These are phyloP conservation scores for Saccharomyces hybrid DNA, from an alignment of 1,139 yeast species.

Conservation along the genomic window DNA sequence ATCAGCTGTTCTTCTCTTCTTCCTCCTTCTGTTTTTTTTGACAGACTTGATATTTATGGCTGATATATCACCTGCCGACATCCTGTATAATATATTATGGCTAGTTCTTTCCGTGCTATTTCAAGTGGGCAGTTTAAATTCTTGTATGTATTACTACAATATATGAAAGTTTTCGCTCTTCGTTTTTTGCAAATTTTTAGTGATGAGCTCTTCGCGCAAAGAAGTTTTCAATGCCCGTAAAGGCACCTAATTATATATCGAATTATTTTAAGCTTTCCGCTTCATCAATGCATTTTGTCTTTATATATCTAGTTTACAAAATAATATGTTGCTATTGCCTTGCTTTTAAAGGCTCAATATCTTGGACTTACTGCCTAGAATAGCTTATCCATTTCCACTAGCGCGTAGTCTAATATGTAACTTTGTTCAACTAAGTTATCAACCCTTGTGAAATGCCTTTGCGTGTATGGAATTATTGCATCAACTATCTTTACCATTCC, in stretches of 20 bases:
- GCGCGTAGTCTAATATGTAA: conserved; percentile 74
- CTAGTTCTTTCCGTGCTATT: not conserved
- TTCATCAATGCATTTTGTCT: not conserved
- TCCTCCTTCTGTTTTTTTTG: conserved; percentile 42
- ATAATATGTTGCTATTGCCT: not conserved
- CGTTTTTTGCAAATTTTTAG: not conserved
- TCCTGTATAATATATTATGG: conserved; percentile 2
- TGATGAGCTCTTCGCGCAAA: not conserved
- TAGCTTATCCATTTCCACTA: conserved; percentile 62
- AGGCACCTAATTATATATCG: not conserved
- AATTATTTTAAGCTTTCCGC: not conserved
- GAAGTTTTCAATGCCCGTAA: not conserved
- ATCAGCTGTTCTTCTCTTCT: conserved; percentile 76
- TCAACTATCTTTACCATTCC: conserved; percentile 66
- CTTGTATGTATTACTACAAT: not conserved
- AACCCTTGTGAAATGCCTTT: conserved; percentile 70
- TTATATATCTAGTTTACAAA: not conserved
- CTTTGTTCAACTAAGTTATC: conserved; percentile 81
- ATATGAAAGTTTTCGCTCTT: not conserved
- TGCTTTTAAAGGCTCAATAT: not conserved
- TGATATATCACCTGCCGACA: conserved; percentile 19
- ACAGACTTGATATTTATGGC: conserved; percentile 19
- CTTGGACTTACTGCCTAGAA: conserved; percentile 10
- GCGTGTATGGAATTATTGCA: conserved; percentile 73
- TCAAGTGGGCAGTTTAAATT: not conserved